Evolutionary conservation across 2,329 filamentous ascomycete genomes (phyloP), one percentile per base, ranked within the genome.

Genomic region (Plenodomus tracheiphilus): DNA sequence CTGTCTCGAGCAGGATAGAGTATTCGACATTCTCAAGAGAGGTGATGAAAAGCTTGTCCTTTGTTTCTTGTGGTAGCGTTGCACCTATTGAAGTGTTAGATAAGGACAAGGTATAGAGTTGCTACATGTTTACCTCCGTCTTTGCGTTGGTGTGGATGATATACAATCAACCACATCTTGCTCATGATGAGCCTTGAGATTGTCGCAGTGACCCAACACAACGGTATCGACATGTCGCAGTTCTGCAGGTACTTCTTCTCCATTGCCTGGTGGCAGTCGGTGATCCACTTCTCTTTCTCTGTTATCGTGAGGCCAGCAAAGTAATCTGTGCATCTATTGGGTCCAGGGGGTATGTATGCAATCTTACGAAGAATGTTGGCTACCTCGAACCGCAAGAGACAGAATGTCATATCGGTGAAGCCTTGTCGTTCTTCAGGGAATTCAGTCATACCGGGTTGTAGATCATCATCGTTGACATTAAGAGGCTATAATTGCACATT

Each of bases 11-110:
- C 1, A 88, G 77, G 41, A 85, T 76, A 16, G 82, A 82, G 64
- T 88, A 85, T 68, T 92, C 88, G 39, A 91, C 80, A 20, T 91
- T 84, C 61, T 92, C 88, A 20, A 92, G 80, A 2, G 87, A 85
- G 0, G 86, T 87, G 19, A 86, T 74, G 65, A 91, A 89, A 1
- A 92, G 77, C 48, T 85, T 85, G 53, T 90, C 82, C 47, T 84
- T 83, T 8, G 83, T 82, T 40, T 85, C 85, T 41, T 82, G 78
- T 0, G 83, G 81, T 7, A 88, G 75, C 20, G 77, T 78, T 8
- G 77, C 71, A n/a, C 78, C 61, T 62, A n/a, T 2, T 34, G 41
- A 20, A 11, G 9, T 17, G n/a, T 11, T 5, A 19, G 10, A n/a
- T n/a, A n/a, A n/a, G n/a, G n/a, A n/a, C n/a, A n/a, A n/a, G n/a